These are phyloP conservation scores for Ligustrum vulgare DNA, from an alignment of 257 asterid species.

Conservation along the genomic window DNA sequence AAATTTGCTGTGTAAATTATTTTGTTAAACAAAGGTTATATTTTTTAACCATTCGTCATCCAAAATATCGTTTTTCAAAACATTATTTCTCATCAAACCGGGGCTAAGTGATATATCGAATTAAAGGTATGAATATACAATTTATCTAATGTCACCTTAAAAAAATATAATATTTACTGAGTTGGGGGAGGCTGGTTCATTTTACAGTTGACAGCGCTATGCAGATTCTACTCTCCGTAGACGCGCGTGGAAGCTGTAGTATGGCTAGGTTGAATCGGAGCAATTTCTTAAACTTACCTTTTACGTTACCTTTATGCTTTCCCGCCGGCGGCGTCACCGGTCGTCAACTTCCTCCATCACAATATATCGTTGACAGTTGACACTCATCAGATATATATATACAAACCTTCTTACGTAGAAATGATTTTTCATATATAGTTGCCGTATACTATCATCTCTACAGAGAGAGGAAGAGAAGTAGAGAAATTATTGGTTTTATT, in stretches of 20 bases:
- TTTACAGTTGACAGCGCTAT: not conserved
- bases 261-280: not conserved
- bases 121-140: no score
- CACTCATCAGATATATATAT: slow-evolving; percentile 1
- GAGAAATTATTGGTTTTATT: not conserved
- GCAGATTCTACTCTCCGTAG: not conserved
- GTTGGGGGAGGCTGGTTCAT: no score
- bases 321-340: slow-evolving; percentile 90
- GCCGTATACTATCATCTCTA: not conserved
- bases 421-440: slow-evolving; percentile 3
- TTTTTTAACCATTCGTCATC: no score
- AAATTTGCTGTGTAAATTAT: no score
- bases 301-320: slow-evolving; percentile 66
- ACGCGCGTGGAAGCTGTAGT: slow-evolving; percentile 25
- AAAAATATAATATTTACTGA: not conserved
- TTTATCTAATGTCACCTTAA: not conserved
- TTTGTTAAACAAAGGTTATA: no score
- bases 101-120: no score
- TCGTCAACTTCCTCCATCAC: slow-evolving; percentile 64
- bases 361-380: slow-evolving; percentile 37
- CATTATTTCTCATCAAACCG: no score
- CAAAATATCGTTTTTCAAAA: no score
- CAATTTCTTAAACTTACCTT: slow-evolving; percentile 33
- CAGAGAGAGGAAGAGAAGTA: not conserved
- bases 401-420: not conserved